phyloP scores from a whole-genome alignment of 2,329 filamentous ascomycete genomes.

The Talaromyces sp. region DNA sequence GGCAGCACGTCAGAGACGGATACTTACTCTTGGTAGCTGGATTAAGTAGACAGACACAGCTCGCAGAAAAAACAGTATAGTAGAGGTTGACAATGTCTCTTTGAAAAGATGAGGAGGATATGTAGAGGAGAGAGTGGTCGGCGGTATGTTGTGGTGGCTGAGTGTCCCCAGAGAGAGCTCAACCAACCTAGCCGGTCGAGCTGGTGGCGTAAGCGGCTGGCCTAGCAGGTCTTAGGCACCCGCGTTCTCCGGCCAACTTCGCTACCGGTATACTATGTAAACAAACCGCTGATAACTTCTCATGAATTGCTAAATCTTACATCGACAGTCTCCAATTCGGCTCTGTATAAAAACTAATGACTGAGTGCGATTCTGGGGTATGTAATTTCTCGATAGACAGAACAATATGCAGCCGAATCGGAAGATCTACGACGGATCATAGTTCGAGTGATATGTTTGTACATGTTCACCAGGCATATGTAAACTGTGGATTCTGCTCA shows the following conservation, averaged over 20 bases:
- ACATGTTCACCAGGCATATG: background rate
- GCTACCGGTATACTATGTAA: background rate
- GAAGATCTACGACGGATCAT: too few species aligned
- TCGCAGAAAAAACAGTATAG: background rate
- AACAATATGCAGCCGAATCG: too few species aligned
- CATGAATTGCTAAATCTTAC: background rate
- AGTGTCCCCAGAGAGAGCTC: background rate
- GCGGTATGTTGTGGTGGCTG: slow-evolving; percentile 3
- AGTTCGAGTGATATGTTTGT: too few species aligned
- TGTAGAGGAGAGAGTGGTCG: background rate
- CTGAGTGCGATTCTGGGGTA: background rate
- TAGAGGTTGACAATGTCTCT: background rate
- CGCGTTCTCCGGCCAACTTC: slow-evolving; percentile 3
- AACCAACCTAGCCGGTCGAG: background rate
- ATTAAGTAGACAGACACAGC: background rate
- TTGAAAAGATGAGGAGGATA: background rate
- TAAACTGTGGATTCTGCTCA: background rate
- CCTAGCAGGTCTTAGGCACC: slow-evolving; percentile 4
- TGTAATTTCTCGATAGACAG: too few species aligned
- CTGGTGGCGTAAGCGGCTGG: slow-evolving; percentile 7
- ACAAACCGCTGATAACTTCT: background rate
- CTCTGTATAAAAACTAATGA: background rate
- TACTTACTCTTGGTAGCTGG: background rate
- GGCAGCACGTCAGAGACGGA: background rate
- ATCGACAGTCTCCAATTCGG: background rate